Evolutionary conservation across 1,284 basidiomycete species (phyloP).

Genomic region (Neotropicomus parvogracilis): DNA sequence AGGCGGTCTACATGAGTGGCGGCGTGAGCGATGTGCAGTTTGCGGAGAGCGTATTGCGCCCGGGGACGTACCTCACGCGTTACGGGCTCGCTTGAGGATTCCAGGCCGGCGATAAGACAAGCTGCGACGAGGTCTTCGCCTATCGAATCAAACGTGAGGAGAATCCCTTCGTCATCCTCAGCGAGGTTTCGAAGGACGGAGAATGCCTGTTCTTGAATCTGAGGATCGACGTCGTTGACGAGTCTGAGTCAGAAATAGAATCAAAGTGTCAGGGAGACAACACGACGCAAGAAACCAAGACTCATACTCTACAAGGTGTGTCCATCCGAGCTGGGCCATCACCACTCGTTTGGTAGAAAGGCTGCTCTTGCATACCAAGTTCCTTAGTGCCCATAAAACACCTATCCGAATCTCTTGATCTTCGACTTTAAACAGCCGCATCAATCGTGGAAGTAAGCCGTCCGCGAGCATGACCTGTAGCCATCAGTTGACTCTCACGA

Average conservation of each 20-base stretch:
- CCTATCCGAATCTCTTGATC: constrained; percentile 62
- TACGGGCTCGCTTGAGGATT: constrained; percentile 48
- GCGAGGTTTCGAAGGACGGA: constrained; percentile 62
- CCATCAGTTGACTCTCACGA: neutral
- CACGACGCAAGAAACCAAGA: neutral
- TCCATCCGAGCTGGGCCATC: constrained; percentile 66
- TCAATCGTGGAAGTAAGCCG: constrained; percentile 62
- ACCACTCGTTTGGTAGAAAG: constrained; percentile 58
- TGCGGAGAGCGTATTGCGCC: no score
- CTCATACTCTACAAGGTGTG: constrained; percentile 47
- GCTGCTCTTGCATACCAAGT: constrained; percentile 62
- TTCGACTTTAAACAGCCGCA: constrained; percentile 49
- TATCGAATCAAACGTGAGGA: constrained; percentile 53
- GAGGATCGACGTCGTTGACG: constrained; percentile 45
- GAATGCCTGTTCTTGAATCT: constrained; percentile 65
- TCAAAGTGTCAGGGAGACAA: neutral
- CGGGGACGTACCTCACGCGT: constrained; percentile 46
- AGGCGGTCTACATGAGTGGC: constrained; percentile 45
- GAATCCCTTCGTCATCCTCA: constrained; percentile 57
- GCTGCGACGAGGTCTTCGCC: constrained; percentile 44
- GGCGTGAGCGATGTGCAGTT: neutral
- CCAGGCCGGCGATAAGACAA: constrained; percentile 45
- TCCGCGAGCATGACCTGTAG: constrained; percentile 47
- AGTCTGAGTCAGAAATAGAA: no score
- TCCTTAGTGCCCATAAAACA: constrained; percentile 80